phyloP scores from a whole-genome alignment of 768 basidiomycete genomes.

The Fomitopsis serialis region DNA sequence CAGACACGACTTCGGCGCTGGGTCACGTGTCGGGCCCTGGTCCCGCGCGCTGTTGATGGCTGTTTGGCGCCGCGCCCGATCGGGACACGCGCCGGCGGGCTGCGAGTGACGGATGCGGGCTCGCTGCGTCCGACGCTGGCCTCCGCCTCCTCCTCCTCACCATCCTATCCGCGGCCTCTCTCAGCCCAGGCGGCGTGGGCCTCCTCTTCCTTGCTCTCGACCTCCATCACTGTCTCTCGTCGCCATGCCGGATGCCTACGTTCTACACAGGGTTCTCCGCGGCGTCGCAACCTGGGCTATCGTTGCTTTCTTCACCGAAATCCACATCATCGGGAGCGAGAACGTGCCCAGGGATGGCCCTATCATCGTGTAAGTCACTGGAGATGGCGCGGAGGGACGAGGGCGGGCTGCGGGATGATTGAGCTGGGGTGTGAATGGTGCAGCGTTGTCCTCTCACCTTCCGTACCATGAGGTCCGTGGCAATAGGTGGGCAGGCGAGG shows the following conservation, averaged over 20 bases:
- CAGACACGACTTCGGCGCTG: not conserved
- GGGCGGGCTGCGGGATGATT: not conserved
- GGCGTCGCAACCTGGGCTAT: slow-evolving; percentile 68
- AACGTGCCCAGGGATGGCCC: slow-evolving; percentile 85
- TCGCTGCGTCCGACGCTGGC: no score
- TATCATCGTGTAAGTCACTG: slow-evolving; percentile 77
- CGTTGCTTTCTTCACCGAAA: slow-evolving; percentile 83
- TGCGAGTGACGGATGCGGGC: no score
- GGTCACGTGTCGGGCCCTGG: not conserved
- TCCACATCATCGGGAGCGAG: slow-evolving; percentile 82
- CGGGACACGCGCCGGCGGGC: not conserved
- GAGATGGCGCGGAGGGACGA: not conserved
- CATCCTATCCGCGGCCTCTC: not conserved
- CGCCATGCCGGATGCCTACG: slow-evolving; percentile 29
- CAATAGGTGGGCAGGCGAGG: no score
- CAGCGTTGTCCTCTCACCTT: not conserved
- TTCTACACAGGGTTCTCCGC: slow-evolving; percentile 68
- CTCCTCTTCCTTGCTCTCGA: not conserved
- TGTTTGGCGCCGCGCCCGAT: not conserved
- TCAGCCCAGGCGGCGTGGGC: slow-evolving; percentile 2
- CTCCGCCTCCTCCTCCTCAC: no score
- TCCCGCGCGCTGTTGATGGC: not conserved
- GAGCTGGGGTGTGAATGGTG: not conserved
- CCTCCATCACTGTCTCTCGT: not conserved
- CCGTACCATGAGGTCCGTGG: no score